Base-by-base conservation (phyloP, 306 rosid species). In the Lathyrus aphaca region DNA sequence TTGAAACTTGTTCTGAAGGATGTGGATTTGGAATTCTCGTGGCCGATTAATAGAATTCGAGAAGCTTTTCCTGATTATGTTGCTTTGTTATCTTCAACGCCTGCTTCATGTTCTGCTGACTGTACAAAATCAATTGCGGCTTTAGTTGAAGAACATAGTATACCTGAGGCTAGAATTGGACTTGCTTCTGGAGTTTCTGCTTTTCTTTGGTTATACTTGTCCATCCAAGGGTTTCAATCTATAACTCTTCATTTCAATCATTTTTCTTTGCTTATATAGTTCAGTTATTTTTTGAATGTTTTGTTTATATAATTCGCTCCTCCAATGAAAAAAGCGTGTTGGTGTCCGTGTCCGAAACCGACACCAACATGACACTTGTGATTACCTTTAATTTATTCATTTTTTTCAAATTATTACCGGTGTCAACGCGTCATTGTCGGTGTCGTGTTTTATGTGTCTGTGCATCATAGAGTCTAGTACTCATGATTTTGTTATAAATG, bases 121-220 rank as follows among this genome's bases (percentile, higher is more conserved):
- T 63, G 74, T 32, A 48, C 86, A 57, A 89, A 77, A 78, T 58
- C 83, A 17, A 86, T 94, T 65, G 84, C 85, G 21, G 69, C 86
- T 66, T 82, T 91, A 15, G 84, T 91, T 69, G 92, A 87, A 63
- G 82, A 89, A 19, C 86, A 73, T 23, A 72, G 82, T 44, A 84
- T 94, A 48, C 95, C 97, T 4, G 96, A 91, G 74, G 87, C 85
- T 5, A 82, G 83, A 39, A 62, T 68, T 19, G 90, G 82, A 60
- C 84, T 94, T 77, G 91, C 89, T 45, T 71, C 95, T 42, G 99
- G 96, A 13, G 69, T 91, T 56, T 75, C 96, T 51, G 95, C 97
- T 14, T 94, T 94, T 74, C 91, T 94, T 69, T 91, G 97, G 97
- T 74, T 94, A 12, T 94, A 87, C 77, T 63, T 91, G 25, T 89